A percentile compares a stretch with the other conserved stretches of the same genome.
These are phyloP conservation scores for Aspergillus bertholletiae DNA, from an alignment of 495 filamentous ascomycete species.

Conservation along the genomic window DNA sequence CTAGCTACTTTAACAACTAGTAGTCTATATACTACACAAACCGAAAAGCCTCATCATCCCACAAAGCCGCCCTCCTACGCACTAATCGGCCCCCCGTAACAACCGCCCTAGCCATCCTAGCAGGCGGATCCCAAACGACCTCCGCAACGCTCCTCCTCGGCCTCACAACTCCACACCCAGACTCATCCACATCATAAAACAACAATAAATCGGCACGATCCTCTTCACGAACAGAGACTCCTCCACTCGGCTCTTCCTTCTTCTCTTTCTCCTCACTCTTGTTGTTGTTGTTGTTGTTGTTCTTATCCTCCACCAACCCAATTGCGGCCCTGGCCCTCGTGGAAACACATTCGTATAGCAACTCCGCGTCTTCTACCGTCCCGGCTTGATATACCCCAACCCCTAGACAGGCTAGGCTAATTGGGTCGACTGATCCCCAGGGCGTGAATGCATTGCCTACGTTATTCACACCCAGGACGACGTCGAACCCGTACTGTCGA, in stretches of 20 bases:
- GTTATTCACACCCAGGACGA: constrained; percentile 69
- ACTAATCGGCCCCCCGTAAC: constrained; percentile 21
- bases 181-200: constrained; percentile 28
- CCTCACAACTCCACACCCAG: constrained; percentile 25
- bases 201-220: constrained; percentile 24
- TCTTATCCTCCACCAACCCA: too few relatives aligned
- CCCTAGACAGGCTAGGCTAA: constrained; percentile 58
- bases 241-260: too few relatives aligned
- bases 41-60: background rate
- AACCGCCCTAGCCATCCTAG: constrained; percentile 21
- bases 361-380: constrained; percentile 51
- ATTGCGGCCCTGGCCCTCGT: constrained; percentile 48
- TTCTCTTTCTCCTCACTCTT: background rate
- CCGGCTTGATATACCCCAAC: constrained; percentile 70
- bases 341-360: constrained; percentile 62
- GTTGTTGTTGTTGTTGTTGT: too few relatives aligned
- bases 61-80: background rate
- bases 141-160: constrained; percentile 30
- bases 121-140: constrained; percentile 37
- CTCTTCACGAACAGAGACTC: too few relatives aligned
- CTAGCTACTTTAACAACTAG: too few relatives aligned
- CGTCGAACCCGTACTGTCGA: constrained; percentile 52
- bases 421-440: constrained; percentile 66
- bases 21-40: constrained; percentile 4
- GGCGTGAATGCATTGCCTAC: constrained; percentile 78